A percentile compares a stretch with the other conserved stretches of the same genome.
Conservation (phyloP, 2,329 filamentous ascomycete genomes). For the Intubia oerlemansii region DNA sequence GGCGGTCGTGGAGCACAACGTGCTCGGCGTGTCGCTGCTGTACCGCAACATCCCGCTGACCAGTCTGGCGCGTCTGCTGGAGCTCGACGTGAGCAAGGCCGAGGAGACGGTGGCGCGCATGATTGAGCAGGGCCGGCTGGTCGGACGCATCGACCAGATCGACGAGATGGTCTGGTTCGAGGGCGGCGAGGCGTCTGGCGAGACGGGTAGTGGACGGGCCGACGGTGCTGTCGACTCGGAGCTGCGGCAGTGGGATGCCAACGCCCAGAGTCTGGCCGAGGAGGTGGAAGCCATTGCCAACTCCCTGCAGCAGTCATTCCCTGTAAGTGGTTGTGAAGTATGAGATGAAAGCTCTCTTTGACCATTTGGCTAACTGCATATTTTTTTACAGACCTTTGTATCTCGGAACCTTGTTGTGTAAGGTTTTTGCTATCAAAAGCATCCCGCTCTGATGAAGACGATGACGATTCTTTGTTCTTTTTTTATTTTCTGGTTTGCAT, state of each 20-base stretch:
- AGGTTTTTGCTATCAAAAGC: too few species aligned
- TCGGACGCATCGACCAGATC: constrained; percentile 86
- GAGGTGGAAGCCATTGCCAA: constrained; percentile 65
- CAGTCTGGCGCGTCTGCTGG: constrained; percentile 55
- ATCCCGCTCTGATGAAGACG: too few species aligned
- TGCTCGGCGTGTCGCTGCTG: constrained; percentile 62
- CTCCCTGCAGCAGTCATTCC: too few species aligned
- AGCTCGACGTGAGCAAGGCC: constrained; percentile 47
- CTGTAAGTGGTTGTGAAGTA: too few species aligned
- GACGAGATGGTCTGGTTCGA: constrained; percentile 77
- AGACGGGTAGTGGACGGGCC: constrained; percentile 45
- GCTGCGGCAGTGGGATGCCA: constrained; percentile 71
- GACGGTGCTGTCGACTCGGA: constrained; percentile 44
- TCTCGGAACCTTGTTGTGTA: too few species aligned
- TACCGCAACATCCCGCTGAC: constrained; percentile 62
- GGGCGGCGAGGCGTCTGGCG: constrained; percentile 44
- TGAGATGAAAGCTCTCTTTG: too few species aligned
- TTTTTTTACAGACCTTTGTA: too few species aligned
- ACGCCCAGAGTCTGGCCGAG: constrained; percentile 68
- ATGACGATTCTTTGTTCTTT: too few species aligned
- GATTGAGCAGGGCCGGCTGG: constrained; percentile 82
- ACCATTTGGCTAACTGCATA: too few species aligned
- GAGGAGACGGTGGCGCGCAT: constrained; percentile 85
- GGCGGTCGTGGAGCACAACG: constrained; percentile 89
- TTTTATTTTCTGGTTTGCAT: too few species aligned